Percentiles rank a stretch among this genome's conserved stretches.
Evolutionary conservation across 169 alveolate species (phyloP).

Genomic region (Plasmodium inui): DNA sequence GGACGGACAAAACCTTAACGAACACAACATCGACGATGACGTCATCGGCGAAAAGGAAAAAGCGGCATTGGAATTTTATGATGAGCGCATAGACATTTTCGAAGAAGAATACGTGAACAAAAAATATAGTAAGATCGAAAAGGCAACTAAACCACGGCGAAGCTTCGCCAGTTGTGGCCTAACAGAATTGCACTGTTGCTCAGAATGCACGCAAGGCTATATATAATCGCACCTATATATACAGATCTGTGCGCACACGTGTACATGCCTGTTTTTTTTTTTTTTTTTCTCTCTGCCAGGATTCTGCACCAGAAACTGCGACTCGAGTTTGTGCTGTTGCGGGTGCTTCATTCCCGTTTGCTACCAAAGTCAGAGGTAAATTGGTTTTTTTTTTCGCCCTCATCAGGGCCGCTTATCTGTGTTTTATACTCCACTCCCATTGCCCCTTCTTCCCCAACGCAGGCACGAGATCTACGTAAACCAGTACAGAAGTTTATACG

Average conservation of each 20-base stretch:
- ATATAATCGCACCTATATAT: not conserved
- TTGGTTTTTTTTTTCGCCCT: not conserved
- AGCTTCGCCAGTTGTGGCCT: not conserved
- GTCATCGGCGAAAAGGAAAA: conserved; percentile 52
- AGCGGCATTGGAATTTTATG: conserved; percentile 70
- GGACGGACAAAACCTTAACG: conserved; percentile 35
- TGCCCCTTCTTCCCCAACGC: not conserved
- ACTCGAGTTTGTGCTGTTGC: conserved; percentile 73
- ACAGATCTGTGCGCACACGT: not conserved
- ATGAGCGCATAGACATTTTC: conserved; percentile 61
- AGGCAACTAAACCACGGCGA: not conserved
- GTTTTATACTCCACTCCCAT: not conserved
- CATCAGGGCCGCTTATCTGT: not conserved
- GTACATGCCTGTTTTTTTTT: not conserved
- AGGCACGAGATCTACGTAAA: conserved; percentile 61
- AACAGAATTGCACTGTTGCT: not conserved
- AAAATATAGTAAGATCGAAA: conserved; percentile 60
- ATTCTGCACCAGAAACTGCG: conserved; percentile 44
- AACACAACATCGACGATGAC: conserved; percentile 37
- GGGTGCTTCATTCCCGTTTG: conserved; percentile 73
- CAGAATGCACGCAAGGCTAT: not conserved
- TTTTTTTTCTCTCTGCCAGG: conserved; percentile 10
- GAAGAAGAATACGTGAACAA: conserved; percentile 74
- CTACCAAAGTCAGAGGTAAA: conserved; percentile 69
- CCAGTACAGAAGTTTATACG: conserved; percentile 68